Evolutionary conservation across 495 filamentous ascomycete genomes (phyloP), one percentile per base, ranked within the genome.

Genomic region (Aspergillus olivimuriae): DNA sequence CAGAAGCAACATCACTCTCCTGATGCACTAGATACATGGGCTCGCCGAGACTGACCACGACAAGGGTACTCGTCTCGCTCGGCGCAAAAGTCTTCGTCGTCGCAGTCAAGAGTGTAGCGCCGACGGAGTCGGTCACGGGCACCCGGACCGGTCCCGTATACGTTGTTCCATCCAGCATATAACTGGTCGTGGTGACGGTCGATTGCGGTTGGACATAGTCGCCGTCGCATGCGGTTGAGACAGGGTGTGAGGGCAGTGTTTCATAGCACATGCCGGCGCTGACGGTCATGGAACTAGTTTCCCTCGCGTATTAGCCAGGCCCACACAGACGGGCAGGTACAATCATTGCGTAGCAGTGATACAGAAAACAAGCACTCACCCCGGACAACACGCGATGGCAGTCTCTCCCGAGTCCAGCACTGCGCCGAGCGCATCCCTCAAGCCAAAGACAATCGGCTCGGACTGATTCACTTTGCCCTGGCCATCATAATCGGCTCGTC

Each of bases 351-450:
- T 3, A 14, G 8, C 22, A 24, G n/a, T 28, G 9, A 8, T 5
- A 20, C 11, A 34, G 9, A 17, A 16, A n/a, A 14, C 14, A 1
- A 34, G 1, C 3, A 17, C 43, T 5, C 20, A 46, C 44, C 36
- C 34, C 4, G 44, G 44, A 39, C 44, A 46, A 34, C 44, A 40
- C 4, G 44, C 44, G 10, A 46, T 17, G 26, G 44, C 44, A 0
- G 44, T 46, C 22, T 46, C 44, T 14, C 44, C 36, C 0, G 26
- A 14, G 11, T 46, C 44, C 0, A 46, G 20, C 2, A 46, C 10
- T 16, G 36, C 44, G 4, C 36, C 36, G 19, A 46, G 16, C 4
- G 44, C 44, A 40, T 41, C 44, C 8, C 34, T 18, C 4, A 16
- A 24, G 17, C 44, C 44, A 7, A 46, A 32, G 4, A 34, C 7